Evolutionary conservation across 371 early-diverging fungal species (phyloP).

Genomic region (Mortierella sp.): DNA sequence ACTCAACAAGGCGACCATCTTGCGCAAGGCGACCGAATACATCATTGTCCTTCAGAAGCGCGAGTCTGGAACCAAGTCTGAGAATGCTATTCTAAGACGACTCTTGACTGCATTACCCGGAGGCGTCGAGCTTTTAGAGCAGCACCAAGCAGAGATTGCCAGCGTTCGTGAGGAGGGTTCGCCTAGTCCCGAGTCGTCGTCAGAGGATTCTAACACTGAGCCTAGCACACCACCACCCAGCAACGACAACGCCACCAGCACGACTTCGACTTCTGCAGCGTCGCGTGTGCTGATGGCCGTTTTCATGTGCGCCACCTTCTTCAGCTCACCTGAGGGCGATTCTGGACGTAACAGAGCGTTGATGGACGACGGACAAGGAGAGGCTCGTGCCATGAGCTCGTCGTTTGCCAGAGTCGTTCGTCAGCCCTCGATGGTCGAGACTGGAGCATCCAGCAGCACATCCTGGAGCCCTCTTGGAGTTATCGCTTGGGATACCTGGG

Average conservation of each 20-base stretch:
- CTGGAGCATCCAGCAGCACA: not conserved
- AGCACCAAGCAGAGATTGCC: constrained; percentile 41
- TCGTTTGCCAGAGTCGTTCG: constrained; percentile 23
- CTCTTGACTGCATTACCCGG: constrained; percentile 69
- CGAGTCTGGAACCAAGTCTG: constrained; percentile 63
- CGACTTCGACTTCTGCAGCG: constrained; percentile 25
- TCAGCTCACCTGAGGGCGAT: constrained; percentile 47
- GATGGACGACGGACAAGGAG: constrained; percentile 52
- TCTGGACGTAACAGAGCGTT: constrained; percentile 24
- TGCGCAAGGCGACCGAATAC: constrained; percentile 92
- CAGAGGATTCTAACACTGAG: constrained; percentile 44
- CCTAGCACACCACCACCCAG: constrained; percentile 49
- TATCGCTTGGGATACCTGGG: constrained; percentile 50
- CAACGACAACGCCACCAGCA: not conserved
- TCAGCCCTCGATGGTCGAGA: constrained; percentile 3
- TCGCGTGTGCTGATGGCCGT: constrained; percentile 60
- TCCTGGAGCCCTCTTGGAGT: constrained; percentile 31
- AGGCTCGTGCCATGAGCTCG: constrained; percentile 46
- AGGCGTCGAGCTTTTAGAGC: constrained; percentile 61
- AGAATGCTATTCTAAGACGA: constrained; percentile 67
- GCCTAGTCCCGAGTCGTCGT: constrained; percentile 38
- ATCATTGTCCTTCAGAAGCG: constrained; percentile 78
- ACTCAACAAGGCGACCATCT: constrained; percentile 92
- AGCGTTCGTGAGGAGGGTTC: constrained; percentile 25
- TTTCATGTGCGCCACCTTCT: constrained; percentile 60